These are phyloP conservation scores for Galeopsis tetrahit DNA, from an alignment of 257 asterid species.

Conservation along the genomic window DNA sequence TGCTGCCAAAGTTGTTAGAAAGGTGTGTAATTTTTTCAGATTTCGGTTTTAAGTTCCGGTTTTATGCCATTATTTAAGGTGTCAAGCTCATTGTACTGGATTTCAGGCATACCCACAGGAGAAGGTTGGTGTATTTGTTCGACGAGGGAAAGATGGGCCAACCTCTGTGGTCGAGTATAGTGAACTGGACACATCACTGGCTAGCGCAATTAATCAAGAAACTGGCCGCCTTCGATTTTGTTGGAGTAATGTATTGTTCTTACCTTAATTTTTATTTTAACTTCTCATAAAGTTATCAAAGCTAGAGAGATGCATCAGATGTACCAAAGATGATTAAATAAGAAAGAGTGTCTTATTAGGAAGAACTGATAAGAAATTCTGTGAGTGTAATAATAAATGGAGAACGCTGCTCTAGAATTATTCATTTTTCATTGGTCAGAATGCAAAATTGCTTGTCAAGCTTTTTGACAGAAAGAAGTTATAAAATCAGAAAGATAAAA, in stretches of 20 bases:
- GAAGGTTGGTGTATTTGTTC: conserved; percentile 96
- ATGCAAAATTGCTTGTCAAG: not conserved
- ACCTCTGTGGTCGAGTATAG: conserved; percentile 91
- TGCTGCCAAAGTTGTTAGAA: conserved; percentile 93
- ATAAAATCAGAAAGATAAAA: not conserved
- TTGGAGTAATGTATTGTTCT: conserved; percentile 85
- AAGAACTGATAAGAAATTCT: not conserved
- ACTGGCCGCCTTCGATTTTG: conserved; percentile 96
- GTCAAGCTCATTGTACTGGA: conserved; percentile 17
- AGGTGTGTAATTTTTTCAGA: conserved; percentile 40
- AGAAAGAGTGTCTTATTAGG: not conserved
- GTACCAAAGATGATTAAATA: not conserved
- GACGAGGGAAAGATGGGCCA: conserved; percentile 93
- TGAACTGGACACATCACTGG: conserved; percentile 80
- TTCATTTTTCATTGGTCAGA: not conserved
- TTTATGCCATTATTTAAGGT: conserved; percentile 18
- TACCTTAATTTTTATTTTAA: conserved; percentile 22
- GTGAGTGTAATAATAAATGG: not conserved
- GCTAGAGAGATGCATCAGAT: not conserved
- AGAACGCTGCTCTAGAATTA: not conserved
- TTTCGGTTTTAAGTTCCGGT: conserved; percentile 11
- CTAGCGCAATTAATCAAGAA: conserved; percentile 77
- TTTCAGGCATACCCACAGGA: conserved; percentile 95
- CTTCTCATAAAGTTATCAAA: not conserved
- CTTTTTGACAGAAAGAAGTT: not conserved